A percentile compares a stretch with the other conserved stretches of the same genome.
Conservation (phyloP, 768 basidiomycete genomes). For the Termitomyces sp. region DNA sequence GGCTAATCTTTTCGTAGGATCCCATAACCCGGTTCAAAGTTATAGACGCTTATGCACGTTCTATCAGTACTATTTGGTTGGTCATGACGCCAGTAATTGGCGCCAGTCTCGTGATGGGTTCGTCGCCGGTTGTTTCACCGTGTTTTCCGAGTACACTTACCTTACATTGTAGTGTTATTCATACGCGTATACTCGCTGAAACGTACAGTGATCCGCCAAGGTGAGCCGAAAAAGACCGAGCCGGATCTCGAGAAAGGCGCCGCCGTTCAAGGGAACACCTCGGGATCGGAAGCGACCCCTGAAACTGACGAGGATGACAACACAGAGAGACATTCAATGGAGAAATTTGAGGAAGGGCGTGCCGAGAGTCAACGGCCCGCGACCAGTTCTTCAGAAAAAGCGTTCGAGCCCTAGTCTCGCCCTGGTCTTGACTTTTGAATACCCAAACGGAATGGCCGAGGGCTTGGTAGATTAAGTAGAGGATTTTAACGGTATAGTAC, state of each 20-base stretch:
- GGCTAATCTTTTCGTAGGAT: constrained; percentile 33
- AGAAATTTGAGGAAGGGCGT: constrained; percentile 11
- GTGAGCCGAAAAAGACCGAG: constrained; percentile 28
- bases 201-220: constrained; percentile 41
- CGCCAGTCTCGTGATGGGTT: constrained; percentile 48
- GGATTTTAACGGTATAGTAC: neutral
- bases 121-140: constrained; percentile 11
- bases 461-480: neutral
- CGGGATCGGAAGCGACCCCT: constrained; percentile 3
- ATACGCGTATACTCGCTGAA: constrained; percentile 58
- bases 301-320: constrained; percentile 21
- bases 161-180: constrained; percentile 40
- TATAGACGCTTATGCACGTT: constrained; percentile 59
- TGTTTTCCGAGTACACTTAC: neutral
- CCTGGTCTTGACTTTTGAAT: neutral
- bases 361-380: constrained; percentile 18
- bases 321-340: constrained; percentile 15
- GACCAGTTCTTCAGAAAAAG: constrained; percentile 17
- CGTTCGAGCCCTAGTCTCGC: constrained; percentile 3
- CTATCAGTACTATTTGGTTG: constrained; percentile 64
- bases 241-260: constrained; percentile 19
- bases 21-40: constrained; percentile 41
- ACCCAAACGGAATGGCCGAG: neutral
- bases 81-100: constrained; percentile 58
- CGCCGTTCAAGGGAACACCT: constrained; percentile 3